Percentiles rank a stretch among this genome's conserved stretches.
Evolutionary conservation across 805 yeast species (phyloP).

Genomic region (Metschnikowia gelsemii): DNA sequence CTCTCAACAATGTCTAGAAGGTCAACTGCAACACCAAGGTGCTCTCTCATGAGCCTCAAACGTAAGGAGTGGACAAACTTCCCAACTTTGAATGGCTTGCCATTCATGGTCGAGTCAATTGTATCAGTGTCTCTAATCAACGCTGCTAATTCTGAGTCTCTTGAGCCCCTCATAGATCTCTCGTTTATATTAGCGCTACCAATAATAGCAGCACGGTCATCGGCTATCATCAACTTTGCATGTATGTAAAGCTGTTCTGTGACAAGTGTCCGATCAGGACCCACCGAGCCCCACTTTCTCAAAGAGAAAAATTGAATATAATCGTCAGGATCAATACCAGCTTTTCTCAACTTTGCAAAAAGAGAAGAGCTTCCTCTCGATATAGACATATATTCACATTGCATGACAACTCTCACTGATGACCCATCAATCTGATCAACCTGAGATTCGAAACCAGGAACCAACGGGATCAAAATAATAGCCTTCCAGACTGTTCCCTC

Average conservation of each 20-base stretch:
- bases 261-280: constrained; percentile 66
- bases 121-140: constrained; percentile 80
- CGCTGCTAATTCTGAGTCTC: constrained; percentile 95
- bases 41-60: constrained; percentile 93
- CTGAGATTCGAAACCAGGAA: constrained; percentile 96
- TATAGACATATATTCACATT: constrained; percentile 91
- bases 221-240: constrained; percentile 88
- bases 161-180: constrained; percentile 87
- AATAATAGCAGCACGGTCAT: constrained; percentile 88
- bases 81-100: constrained; percentile 75
- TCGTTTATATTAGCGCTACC: constrained; percentile 98
- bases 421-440: constrained; percentile 94
- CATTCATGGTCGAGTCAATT: constrained; percentile 73
- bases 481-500: constrained; percentile 85
- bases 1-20: constrained; percentile 77
- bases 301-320: constrained; percentile 89
- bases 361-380: constrained; percentile 87
- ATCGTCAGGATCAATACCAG: constrained; percentile 85
- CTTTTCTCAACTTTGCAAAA: constrained; percentile 72
- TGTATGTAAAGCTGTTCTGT: constrained; percentile 94
- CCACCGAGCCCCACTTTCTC: constrained; percentile 94
- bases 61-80: constrained; percentile 87
- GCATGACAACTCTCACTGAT: constrained; percentile 93
- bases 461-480: constrained; percentile 83
- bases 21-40: constrained; percentile 91